Base-by-base conservation (phyloP, 441 rosid genomes). In the Erodium trifolium region DNA sequence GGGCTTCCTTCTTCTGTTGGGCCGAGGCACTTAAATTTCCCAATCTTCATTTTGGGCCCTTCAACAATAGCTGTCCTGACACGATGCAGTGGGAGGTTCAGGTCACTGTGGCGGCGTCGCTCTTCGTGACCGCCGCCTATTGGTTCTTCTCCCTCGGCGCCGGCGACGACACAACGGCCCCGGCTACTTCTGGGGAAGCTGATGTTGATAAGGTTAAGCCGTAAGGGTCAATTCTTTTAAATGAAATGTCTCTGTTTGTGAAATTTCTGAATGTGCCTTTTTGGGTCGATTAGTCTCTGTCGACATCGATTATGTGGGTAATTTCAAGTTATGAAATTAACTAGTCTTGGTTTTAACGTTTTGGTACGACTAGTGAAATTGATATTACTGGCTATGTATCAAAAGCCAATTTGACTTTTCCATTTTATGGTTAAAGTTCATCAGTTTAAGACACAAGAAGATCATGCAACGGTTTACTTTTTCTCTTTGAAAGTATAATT, bases 81-180 rank as follows among this genome's bases (percentile, higher is more conserved):
- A n/a, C n/a, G n/a, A n/a, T n/a, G n/a, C n/a, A n/a, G 85, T 93
- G 99, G 99, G 99, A 93, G 86, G 69, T 91, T 73, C 72, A 88
- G 73, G 90, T 93, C 39, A 81, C 89, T 19, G 68, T 89, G 67
- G 92, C 84, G 5, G 90, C 97, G 37, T 82, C 96, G 16, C 31
- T 78, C 11, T 87, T 87, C 71, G 77, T 87, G 64, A 83, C 87
- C 76, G 73, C 65, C 12, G 81, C 89, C 5, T 88, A 80, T 72
- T 87, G 95, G 84, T 81, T 84, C 68, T 91, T 87, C 72, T 73
- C 86, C 1, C 82, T 76, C 35, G 84, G 45, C 18, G 66, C 57
- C 17, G 79, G 80, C 49, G 79, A 71, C 70, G 86, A 80, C 75
- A 85, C 83, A 23, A 76, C 82, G 59, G 75, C 41, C 65, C 14